A percentile compares a stretch with the other conserved stretches of the same genome.
phyloP scores from a whole-genome alignment of 805 yeast species.

The Saccharomyces mikatae region DNA sequence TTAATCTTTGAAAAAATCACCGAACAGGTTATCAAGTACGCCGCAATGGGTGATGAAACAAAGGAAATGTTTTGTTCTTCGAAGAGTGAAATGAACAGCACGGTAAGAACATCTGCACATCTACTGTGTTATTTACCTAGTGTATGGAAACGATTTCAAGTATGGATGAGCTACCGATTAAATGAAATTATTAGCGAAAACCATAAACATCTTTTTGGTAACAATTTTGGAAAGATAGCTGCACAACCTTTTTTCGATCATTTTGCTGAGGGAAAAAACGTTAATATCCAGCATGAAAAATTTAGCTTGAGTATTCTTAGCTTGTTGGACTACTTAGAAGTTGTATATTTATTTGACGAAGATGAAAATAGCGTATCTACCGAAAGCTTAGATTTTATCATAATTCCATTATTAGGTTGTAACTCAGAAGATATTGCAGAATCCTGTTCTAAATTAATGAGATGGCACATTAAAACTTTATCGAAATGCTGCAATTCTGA shows the following conservation, averaged over 20 bases:
- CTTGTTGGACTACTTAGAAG: conserved; percentile 34
- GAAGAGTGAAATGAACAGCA: neutral
- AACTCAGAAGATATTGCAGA: conserved; percentile 13
- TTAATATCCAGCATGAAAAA: conserved; percentile 1
- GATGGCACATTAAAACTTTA: conserved; percentile 46
- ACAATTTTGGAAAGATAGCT: conserved; percentile 1
- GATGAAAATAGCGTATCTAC: conserved; percentile 2
- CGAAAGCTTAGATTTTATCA: conserved; percentile 8
- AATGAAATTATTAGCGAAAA: conserved; percentile 3
- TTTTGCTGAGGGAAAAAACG: neutral
- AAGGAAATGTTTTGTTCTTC: neutral
- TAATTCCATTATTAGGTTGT: conserved; percentile 16
- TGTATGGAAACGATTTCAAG: conserved; percentile 8
- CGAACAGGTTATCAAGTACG: neutral
- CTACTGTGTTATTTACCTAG: conserved; percentile 7
- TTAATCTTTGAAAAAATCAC: neutral
- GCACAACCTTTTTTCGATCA: conserved; percentile 3
- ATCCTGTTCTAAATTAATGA: conserved; percentile 25
- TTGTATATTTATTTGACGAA: conserved; percentile 27
- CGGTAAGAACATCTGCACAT: neutral
- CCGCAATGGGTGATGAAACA: neutral
- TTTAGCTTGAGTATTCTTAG: conserved; percentile 2
- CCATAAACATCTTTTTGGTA: conserved; percentile 9
- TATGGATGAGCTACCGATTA: conserved; percentile 8
- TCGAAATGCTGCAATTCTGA: conserved; percentile 11